Evolutionary conservation across 2,329 filamentous ascomycete species (phyloP), one percentile per base, ranked within the genome.

Genomic region (Aspergillus fischeri): DNA sequence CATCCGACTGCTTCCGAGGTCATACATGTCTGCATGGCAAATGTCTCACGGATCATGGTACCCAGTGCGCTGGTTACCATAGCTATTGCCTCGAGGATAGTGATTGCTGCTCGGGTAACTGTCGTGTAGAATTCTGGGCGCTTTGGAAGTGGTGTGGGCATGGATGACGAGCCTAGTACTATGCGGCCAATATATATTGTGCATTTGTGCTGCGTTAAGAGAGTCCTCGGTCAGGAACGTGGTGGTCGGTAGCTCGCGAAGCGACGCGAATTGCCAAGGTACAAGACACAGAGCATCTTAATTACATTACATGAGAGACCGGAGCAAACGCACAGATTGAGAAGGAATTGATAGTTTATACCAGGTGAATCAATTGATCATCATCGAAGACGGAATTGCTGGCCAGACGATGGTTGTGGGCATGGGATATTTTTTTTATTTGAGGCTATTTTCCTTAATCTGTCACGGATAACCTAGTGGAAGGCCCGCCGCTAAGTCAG

Each of bases 401-500:
- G 8, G 8, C 9, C 1, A 4, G 9, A 10, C 28, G 4, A 11
- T 5, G 1, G 4, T 32, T 4, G 1, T 32, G 10, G 29, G 1
- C 1, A 0, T 32, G 1, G 1, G 4, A 27, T 6, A 48, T 49
- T 44, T 52, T 29, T n/a, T 38, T 14, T 3, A 29, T n/a, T 14
- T 1, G 3, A 1, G 21, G 17, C 8, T 0, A 24, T 20, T n/a
- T 47, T 42, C 0, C 17, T 32, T 59, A 66, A 75, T 75, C 73
- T 75, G 73, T 75, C 60, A 73, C 57, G 73, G 73, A 75, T 75
- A 75, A 67, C 66, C 69, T 58, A 73, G 73, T 72, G 73, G 73
- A 59, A 75, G 73, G 65, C 61, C 60, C 65, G 65, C 70, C 68
- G 69, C 65, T 54, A 73, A 70, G 72, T 65, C 60, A 60, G 65